A percentile compares a stretch with the other conserved stretches of the same genome.
phyloP scores from a whole-genome alignment of 345 rosid species.

The Alliaria petiolata region DNA sequence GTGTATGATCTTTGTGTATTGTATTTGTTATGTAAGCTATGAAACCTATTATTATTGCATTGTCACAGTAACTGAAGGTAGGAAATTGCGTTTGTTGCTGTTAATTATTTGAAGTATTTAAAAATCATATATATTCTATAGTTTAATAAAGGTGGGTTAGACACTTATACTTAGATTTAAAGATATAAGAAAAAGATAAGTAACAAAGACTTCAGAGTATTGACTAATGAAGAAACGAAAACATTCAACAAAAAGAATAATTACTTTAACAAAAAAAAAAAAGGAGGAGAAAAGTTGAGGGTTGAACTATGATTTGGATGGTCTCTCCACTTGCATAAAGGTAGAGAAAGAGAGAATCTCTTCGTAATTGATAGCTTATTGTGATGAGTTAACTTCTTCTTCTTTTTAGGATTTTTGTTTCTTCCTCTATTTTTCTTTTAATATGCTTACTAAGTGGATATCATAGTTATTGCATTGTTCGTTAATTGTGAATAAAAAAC shows the following conservation, averaged over 20 bases:
- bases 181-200: background rate
- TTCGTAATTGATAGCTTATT: no score
- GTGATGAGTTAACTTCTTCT: no score
- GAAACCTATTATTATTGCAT: background rate
- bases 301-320: constrained; percentile 16
- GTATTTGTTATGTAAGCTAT: background rate
- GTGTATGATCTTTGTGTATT: constrained; percentile 8
- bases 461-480: no score
- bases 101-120: background rate
- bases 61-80: background rate
- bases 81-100: background rate
- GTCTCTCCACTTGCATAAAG: constrained; percentile 3
- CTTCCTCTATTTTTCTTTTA: no score
- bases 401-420: no score
- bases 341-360: no score
- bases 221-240: constrained; percentile 7
- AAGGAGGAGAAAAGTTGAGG: background rate
- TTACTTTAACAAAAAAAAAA: background rate
- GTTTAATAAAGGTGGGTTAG: background rate
- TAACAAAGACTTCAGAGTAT: background rate
- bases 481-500: no score
- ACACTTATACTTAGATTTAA: background rate
- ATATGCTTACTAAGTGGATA: no score
- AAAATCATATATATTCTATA: background rate
- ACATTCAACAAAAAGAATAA: constrained; percentile 10